Evolutionary conservation across 2,329 filamentous ascomycete genomes (phyloP).

Genomic region (Fusarium sp.): DNA sequence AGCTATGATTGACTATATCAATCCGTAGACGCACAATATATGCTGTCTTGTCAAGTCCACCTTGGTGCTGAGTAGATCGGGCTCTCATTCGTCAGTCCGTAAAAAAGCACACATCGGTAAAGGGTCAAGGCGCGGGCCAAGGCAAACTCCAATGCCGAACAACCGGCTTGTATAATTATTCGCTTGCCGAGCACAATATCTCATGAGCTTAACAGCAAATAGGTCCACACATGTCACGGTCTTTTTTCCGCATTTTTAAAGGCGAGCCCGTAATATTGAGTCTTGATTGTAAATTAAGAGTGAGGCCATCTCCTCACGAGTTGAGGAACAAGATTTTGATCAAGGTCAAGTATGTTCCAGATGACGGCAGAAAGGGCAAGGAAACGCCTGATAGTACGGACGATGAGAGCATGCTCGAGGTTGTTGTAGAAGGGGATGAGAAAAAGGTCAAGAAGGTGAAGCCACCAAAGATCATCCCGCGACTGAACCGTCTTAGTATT

Average conservation of each 20-base stretch:
- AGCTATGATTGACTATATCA: too few relatives aligned
- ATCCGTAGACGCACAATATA: too few relatives aligned
- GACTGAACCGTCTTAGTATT: slow-evolving; percentile 3
- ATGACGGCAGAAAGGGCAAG: background rate
- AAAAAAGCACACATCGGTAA: background rate
- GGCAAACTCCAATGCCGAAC: background rate
- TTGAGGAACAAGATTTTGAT: slow-evolving; percentile 82
- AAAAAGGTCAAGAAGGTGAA: slow-evolving; percentile 12
- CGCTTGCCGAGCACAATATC: background rate
- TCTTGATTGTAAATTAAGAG: background rate
- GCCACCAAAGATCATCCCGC: background rate
- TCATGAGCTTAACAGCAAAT: background rate
- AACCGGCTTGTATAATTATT: background rate
- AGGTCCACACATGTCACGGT: background rate
- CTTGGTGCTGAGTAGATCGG: background rate
- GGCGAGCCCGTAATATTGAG: background rate
- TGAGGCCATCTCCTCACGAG: slow-evolving; percentile 70
- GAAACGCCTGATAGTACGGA: background rate
- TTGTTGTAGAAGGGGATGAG: background rate
- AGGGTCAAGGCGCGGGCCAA: background rate
- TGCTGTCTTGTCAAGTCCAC: background rate
- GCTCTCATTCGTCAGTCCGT: background rate
- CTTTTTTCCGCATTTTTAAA: background rate
- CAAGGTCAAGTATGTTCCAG: slow-evolving; percentile 69
- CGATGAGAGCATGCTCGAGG: background rate